A percentile compares a stretch with the other conserved stretches of the same genome.
Conservation (phyloP, 2,329 filamentous ascomycete species). For the Cladobotryum mycophilum region DNA sequence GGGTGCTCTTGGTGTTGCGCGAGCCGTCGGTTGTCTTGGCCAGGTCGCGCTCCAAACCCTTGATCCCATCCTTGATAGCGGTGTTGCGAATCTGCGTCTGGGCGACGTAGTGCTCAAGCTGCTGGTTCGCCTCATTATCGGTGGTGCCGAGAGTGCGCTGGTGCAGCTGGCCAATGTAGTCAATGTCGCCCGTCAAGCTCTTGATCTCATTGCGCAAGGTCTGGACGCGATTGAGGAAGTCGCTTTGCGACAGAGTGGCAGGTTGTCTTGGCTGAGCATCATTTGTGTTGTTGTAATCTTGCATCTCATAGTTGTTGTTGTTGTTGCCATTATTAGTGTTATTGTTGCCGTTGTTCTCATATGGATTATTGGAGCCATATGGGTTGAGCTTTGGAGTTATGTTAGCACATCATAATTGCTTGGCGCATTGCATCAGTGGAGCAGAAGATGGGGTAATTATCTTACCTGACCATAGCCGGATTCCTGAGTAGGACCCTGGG, state of each 20-base stretch:
- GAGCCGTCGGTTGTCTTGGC: conserved; percentile 54
- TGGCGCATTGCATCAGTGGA: background rate
- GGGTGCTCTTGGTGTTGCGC: conserved; percentile 62
- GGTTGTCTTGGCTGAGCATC: conserved; percentile 22
- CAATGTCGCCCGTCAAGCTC: conserved; percentile 59
- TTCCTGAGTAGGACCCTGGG: conserved; percentile 17
- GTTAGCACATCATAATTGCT: background rate
- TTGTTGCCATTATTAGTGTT: conserved; percentile 12
- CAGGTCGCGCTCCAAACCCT: conserved; percentile 65
- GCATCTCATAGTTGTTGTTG: conserved; percentile 48
- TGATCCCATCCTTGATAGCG: conserved; percentile 74
- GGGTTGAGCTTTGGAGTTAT: conserved; percentile 13
- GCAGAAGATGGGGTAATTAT: background rate
- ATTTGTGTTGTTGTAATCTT: conserved; percentile 38
- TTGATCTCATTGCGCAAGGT: conserved; percentile 62
- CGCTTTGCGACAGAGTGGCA: conserved; percentile 49
- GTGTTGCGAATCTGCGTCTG: conserved; percentile 67
- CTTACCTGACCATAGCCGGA: conserved; percentile 18
- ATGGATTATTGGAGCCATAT: conserved; percentile 33
- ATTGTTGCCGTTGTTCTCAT: conserved; percentile 46
- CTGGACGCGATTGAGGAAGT: conserved; percentile 63
- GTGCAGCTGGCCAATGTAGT: conserved; percentile 62
- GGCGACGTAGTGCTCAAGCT: conserved; percentile 61
- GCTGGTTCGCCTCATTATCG: conserved; percentile 48
- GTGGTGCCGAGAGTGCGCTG: conserved; percentile 64